Evolutionary conservation across 1,139 yeast species (phyloP).

Genomic region (Geotrichum fermentans): DNA sequence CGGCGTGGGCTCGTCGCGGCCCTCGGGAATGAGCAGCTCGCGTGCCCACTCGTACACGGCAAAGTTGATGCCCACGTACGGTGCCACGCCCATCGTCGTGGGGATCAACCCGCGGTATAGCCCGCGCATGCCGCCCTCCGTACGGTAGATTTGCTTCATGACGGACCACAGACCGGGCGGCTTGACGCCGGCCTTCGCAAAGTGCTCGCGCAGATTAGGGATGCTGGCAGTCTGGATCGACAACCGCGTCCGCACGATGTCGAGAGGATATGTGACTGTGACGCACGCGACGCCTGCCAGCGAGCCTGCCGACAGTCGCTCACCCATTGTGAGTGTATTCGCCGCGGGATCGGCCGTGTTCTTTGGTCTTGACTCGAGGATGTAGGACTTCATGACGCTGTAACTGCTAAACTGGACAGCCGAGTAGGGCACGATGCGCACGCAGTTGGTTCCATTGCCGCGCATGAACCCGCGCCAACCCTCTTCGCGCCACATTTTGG

Average conservation of each 20-base stretch:
- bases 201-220: conserved; percentile 47
- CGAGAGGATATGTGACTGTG: conserved; percentile 83
- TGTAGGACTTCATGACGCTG: conserved; percentile 55
- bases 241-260: conserved; percentile 81
- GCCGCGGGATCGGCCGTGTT: conserved; percentile 1
- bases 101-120: conserved; percentile 83
- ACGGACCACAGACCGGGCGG: conserved; percentile 69
- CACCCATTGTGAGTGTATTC: conserved; percentile 42
- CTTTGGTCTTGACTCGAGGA: conserved; percentile 8
- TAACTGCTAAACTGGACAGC: conserved; percentile 92
- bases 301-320: conserved; percentile 72
- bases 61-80: conserved; percentile 90
- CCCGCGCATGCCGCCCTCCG: conserved; percentile 79
- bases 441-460: conserved; percentile 86
- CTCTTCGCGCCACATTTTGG: conserved; percentile 80
- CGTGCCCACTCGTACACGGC: conserved; percentile 80
- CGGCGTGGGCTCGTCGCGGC: conserved; percentile 38
- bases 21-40: conserved; percentile 43
- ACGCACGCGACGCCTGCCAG: conserved; percentile 80
- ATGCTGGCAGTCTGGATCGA: conserved; percentile 85
- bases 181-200: conserved; percentile 28
- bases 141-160: conserved; percentile 52
- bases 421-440: conserved; percentile 86
- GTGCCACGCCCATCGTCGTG: conserved; percentile 90
- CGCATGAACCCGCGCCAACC: conserved; percentile 84